Conservation (phyloP, 139 green algal genomes). For the Mesostigma viride region DNA sequence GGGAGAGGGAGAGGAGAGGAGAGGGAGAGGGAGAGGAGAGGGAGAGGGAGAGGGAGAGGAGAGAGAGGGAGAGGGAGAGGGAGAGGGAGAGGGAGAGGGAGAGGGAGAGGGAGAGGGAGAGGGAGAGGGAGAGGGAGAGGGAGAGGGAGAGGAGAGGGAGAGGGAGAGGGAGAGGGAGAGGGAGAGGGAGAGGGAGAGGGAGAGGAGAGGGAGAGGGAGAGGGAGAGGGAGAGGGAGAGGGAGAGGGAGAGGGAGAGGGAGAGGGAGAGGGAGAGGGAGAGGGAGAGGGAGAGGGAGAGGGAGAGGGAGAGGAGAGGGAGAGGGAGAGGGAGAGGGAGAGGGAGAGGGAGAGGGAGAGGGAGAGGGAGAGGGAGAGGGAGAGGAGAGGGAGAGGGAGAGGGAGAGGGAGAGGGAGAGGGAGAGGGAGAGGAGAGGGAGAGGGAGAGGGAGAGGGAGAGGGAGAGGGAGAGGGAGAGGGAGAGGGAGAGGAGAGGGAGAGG, state of each 20-base stretch:
- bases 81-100: too few species aligned
- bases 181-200: neutral
- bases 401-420: too few species aligned
- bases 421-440: too few species aligned
- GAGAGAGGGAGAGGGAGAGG: neutral
- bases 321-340: neutral
- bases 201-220: neutral
- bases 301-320: neutral
- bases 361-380: too few species aligned
- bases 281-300: neutral
- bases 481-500: too few species aligned
- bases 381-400: constrained; percentile 8
- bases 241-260: neutral
- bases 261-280: neutral
- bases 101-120: too few species aligned
- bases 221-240: neutral
- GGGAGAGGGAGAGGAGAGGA: constrained; percentile 8
- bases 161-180: neutral
- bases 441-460: too few species aligned
- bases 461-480: too few species aligned
- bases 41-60: constrained; percentile 14
- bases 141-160: too few species aligned
- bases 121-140: too few species aligned
- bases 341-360: too few species aligned
- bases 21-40: constrained; percentile 14